phyloP scores from a whole-genome alignment of 345 rosid genomes.

The Tarenaya hassleriana region DNA sequence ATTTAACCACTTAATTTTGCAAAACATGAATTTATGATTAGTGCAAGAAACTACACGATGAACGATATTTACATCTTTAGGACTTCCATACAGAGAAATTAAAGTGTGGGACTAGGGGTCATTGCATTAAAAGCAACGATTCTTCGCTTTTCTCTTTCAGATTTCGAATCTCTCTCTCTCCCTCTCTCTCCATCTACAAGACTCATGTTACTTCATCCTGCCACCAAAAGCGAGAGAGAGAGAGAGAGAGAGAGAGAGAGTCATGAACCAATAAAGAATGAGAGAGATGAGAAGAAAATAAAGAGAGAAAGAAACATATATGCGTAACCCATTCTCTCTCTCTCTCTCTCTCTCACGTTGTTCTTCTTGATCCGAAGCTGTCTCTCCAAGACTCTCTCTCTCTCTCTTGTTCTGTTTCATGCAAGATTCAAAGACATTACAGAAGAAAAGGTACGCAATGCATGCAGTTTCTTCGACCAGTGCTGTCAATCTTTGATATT shows the following conservation, averaged over 20 bases:
- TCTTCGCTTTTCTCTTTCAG: constrained; percentile 40
- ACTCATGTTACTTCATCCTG: constrained; percentile 40
- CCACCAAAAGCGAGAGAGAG: constrained; percentile 51
- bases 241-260: constrained; percentile 15
- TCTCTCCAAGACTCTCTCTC: constrained; percentile 25
- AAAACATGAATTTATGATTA: constrained; percentile 27
- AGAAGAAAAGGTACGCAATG: constrained; percentile 52
- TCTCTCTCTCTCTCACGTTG: constrained; percentile 2
- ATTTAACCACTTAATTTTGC: constrained; percentile 22
- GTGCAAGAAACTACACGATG: too few species aligned
- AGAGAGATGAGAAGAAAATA: constrained; percentile 8
- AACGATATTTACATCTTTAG: too few species aligned
- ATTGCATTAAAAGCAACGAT: constrained; percentile 45
- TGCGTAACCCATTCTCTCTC: constrained; percentile 25
- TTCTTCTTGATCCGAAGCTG: too few species aligned
- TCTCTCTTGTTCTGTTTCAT: constrained; percentile 37
- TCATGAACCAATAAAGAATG: constrained; percentile 40
- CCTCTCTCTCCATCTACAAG: constrained; percentile 25
- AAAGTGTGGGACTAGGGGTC: constrained; percentile 31
- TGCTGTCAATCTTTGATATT: constrained; percentile 7
- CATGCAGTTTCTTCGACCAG: neutral
- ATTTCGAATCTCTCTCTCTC: constrained; percentile 36
- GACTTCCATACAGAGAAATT: neutral
- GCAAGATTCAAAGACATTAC: constrained; percentile 78
- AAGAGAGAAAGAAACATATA: constrained; percentile 26